Evolutionary conservation across 768 basidiomycete genomes (phyloP), one percentile per base, ranked within the genome.

Genomic region (Mycena maculata): DNA sequence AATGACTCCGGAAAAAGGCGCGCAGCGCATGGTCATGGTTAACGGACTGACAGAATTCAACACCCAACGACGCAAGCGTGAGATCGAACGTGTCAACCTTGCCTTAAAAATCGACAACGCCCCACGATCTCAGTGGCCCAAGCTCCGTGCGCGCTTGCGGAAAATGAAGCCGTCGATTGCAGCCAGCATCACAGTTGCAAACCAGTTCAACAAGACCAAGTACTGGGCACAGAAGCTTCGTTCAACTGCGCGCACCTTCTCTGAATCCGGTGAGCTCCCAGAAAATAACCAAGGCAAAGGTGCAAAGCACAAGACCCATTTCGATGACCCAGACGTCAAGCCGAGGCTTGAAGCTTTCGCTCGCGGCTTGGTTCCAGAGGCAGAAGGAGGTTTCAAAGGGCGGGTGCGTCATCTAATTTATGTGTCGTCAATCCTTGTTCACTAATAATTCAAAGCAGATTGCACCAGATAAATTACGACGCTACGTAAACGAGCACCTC

Each of bases 231-330:
- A 39, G 15, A 53, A 68, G 39, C 66, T 68, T 15, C 53, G 66
- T 15, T 57, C 48, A 8, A 39, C 60, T 6, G 66, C 53, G n/a
- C 44, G 45, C 53, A 56, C 23, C 39, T 49, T 68, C 12, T 55
- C 49, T 12, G 28, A 44, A 12, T 64, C 48, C 10, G 67, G 67
- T 12, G 41, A 53, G 62, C 56, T 68, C 13, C 62, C 62, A 9
- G 67, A 68, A 42, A 68, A 68, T 31, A 39, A 59, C 15, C 67
- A 68, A 28, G 67, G 67, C 33, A 59, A 68, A 53, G 67, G 62
- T 16, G 62, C 49, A 28, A 36, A 38, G 18, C 67, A 68, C 42
- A 52, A 54, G 28, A 63, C 60, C 5, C 54, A 58, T 41, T 57
- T 66, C 33, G 65, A 66, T 31, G 41, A 60, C 13, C 65, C 65